Evolutionary conservation across 805 yeast genomes (phyloP).

Genomic region (Kazachstania psychrophila): DNA sequence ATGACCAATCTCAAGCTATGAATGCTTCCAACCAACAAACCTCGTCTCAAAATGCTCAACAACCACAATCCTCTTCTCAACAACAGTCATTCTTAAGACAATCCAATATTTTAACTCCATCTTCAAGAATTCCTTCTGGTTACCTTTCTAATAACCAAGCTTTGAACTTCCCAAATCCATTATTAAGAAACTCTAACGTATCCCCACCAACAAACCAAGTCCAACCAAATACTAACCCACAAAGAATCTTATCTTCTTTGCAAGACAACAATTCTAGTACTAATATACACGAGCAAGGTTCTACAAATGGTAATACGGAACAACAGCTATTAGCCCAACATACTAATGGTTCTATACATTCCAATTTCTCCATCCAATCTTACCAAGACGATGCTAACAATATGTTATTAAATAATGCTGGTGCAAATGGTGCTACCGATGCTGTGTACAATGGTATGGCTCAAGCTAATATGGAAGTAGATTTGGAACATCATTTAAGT

Average conservation of each 20-base stretch:
- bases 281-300: slow-evolving; percentile 8
- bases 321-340: slow-evolving; percentile 20
- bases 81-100: slow-evolving; percentile 26
- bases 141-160: slow-evolving; percentile 20
- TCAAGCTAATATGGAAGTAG: neutral
- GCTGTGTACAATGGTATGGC: neutral
- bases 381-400: slow-evolving; percentile 16
- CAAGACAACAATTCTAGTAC: slow-evolving; percentile 4
- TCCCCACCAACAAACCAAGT: slow-evolving; percentile 18
- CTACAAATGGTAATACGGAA: neutral
- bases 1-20: slow-evolving; percentile 1
- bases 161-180: slow-evolving; percentile 23
- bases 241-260: slow-evolving; percentile 13
- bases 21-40: neutral
- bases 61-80: slow-evolving; percentile 13
- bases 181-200: slow-evolving; percentile 23
- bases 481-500: slow-evolving; percentile 25
- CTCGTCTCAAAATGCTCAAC: slow-evolving; percentile 1
- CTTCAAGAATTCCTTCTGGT: slow-evolving; percentile 31
- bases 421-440: neutral
- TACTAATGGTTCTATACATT: slow-evolving; percentile 29
- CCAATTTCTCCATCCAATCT: slow-evolving; percentile 28
- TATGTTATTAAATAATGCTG: slow-evolving; percentile 1
- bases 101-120: slow-evolving; percentile 24
- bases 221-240: slow-evolving; percentile 15